phyloP scores from a whole-genome alignment of 108 stramenopile species.

The Cyclotella kingstonii region DNA sequence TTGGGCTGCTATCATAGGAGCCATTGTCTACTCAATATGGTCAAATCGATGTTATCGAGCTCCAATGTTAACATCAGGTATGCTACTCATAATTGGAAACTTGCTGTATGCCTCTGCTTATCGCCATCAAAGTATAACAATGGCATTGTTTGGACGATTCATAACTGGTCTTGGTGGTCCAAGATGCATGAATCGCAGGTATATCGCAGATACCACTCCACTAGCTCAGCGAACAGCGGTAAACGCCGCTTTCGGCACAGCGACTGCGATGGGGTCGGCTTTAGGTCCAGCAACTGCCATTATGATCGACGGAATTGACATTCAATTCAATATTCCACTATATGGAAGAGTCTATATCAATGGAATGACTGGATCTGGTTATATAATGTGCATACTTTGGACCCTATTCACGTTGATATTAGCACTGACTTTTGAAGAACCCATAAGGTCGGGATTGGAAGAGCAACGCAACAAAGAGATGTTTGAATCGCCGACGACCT shows the following conservation, averaged over 20 bases:
- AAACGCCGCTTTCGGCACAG: constrained; percentile 78
- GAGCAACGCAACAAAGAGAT: constrained; percentile 55
- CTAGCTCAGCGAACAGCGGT: constrained; percentile 68
- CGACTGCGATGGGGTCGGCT: constrained; percentile 78
- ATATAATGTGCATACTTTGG: constrained; percentile 82
- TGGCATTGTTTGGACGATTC: constrained; percentile 78
- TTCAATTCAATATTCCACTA: constrained; percentile 41
- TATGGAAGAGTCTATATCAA: constrained; percentile 56
- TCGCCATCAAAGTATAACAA: constrained; percentile 43
- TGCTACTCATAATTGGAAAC: constrained; percentile 72
- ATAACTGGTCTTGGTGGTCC: constrained; percentile 86
- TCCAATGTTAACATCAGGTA: constrained; percentile 68
- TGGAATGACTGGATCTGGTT: constrained; percentile 80
- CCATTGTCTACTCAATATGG: constrained; percentile 76
- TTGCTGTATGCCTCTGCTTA: constrained; percentile 75
- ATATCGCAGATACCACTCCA: constrained; percentile 84
- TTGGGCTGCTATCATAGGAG: constrained; percentile 70
- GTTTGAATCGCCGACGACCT: not conserved
- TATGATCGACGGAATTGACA: constrained; percentile 53
- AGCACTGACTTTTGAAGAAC: constrained; percentile 51
- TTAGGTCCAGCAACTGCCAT: constrained; percentile 82
- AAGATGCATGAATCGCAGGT: constrained; percentile 80
- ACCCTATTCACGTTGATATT: constrained; percentile 43
- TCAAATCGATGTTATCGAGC: constrained; percentile 73
- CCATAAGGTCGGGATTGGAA: constrained; percentile 56